Evolutionary conservation across 1,284 basidiomycete species (phyloP).

Genomic region (Leccinum fuscescens): DNA sequence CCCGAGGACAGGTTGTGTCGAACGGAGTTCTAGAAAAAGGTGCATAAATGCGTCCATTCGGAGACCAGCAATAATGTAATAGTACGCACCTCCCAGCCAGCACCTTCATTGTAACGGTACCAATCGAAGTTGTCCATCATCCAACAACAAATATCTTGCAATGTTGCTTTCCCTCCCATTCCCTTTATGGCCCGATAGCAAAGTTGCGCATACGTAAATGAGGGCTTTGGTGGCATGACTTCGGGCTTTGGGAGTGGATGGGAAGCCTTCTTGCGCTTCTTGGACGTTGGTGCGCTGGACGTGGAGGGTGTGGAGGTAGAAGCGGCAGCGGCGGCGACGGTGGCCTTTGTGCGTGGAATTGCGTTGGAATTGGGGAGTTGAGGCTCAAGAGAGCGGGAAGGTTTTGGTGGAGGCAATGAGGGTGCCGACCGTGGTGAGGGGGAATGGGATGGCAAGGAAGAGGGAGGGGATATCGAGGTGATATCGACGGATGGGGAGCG

Average conservation of each 20-base stretch:
- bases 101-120: conserved; percentile 79
- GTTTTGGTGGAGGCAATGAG: conserved; percentile 36
- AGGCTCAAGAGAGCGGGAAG: conserved; percentile 39
- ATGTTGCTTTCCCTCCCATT: conserved; percentile 79
- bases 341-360: conserved; percentile 52
- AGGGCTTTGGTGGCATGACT: conserved; percentile 77
- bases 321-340: conserved; percentile 29
- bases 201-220: conserved; percentile 74
- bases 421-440: conserved; percentile 50
- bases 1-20: conserved; percentile 90
- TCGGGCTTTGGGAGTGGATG: conserved; percentile 57
- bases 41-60: conserved; percentile 17
- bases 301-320: conserved; percentile 14
- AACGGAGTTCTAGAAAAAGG: conserved; percentile 71
- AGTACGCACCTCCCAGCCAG: conserved; percentile 79
- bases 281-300: conserved; percentile 35
- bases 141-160: conserved; percentile 92
- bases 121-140: conserved; percentile 86
- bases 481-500: conserved; percentile 76
- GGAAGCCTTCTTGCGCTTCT: conserved; percentile 71
- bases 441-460: conserved; percentile 70
- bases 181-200: conserved; percentile 78
- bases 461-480: conserved; percentile 78
- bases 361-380: conserved; percentile 60
- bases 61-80: conserved; percentile 3